Conservation (phyloP, 106 monocot species). For the Dendrobium huoshanense region DNA sequence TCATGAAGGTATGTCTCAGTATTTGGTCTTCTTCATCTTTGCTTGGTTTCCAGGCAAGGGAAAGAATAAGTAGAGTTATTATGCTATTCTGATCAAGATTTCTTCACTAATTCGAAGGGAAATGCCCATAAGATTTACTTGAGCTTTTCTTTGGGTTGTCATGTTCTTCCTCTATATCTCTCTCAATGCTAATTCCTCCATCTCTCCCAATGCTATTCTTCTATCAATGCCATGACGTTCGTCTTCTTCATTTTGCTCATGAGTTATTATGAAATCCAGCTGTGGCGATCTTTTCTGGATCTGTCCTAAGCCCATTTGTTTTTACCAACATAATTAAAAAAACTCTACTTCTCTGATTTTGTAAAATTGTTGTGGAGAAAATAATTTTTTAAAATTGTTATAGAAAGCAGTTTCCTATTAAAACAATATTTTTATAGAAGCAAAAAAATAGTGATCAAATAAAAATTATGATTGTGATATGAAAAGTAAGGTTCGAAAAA, state of each 20-base stretch:
- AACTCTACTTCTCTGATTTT: not conserved
- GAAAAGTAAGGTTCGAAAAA: too few species aligned
- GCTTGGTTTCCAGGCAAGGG: not conserved
- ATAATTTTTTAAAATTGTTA: too few species aligned
- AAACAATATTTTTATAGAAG: accelerated
- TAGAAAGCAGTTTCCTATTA: too few species aligned
- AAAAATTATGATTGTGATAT: too few species aligned
- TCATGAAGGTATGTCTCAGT: conserved; percentile 77
- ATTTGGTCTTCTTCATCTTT: not conserved
- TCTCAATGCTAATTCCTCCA: not conserved
- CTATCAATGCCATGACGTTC: too few species aligned
- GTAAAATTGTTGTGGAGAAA: too few species aligned
- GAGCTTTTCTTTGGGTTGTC: not conserved
- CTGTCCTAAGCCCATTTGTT: not conserved
- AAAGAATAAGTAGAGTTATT: not conserved
- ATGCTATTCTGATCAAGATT: not conserved
- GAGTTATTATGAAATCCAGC: not conserved
- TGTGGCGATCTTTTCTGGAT: not conserved
- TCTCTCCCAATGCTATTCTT: not conserved
- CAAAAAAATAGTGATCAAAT: too few species aligned
- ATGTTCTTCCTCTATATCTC: not conserved
- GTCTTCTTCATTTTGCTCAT: not conserved
- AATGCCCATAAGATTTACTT: not conserved
- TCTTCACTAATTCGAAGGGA: not conserved
- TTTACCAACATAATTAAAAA: not conserved